Evolutionary conservation across 805 yeast species (phyloP), one percentile per base, ranked within the genome.

Genomic region (Myxozyma mucilagina): DNA sequence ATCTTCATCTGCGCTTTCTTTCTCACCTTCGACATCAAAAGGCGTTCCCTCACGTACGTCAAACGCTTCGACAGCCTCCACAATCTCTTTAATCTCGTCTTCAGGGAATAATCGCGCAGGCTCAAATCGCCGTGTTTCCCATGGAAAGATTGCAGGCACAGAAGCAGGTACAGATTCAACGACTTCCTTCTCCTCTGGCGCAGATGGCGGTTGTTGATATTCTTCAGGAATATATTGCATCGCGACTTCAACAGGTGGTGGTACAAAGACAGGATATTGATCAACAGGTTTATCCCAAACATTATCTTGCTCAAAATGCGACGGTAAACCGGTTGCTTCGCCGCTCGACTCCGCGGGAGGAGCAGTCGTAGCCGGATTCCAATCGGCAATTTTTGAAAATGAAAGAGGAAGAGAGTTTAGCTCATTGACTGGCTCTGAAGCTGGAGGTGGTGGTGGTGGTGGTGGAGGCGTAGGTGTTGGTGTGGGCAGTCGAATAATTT

Each of bases 361-460:
- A 4, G 47, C 49, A 18, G 50, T 35, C 7, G 14, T 18, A 16
- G 68, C 45, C 3, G 64, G 64, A 52, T 65, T 61, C 68, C 68
- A 65, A 8, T 42, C 52, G 9, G 61, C 29, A 16, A 61, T 31
- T 10, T 32, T 52, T 6, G 53, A 16, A 31, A 61, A 61, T 3
- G 61, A 57, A 14, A 48, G 24, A 16, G 57, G 57, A 36, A n/a
- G 18, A 42, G 57, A 13, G 39, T 10, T 38, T 3, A 39, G 39
- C 13, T 18, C 42, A 1, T 41, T 48, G 6, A 53, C 42, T 16
- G 53, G 57, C 32, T 18, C 53, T n/a, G n/a, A n/a, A n/a, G n/a
- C n/a, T n/a, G n/a, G n/a, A 18, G 39, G 59, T 9, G 48, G 16
- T 4, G 48, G 48, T 24, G n/a, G 42, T 16, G 6, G 53, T 20